Evolutionary conservation across 176 grass and related monocot species (phyloP).

Genomic region (Bolboschoenus planiculmis): DNA sequence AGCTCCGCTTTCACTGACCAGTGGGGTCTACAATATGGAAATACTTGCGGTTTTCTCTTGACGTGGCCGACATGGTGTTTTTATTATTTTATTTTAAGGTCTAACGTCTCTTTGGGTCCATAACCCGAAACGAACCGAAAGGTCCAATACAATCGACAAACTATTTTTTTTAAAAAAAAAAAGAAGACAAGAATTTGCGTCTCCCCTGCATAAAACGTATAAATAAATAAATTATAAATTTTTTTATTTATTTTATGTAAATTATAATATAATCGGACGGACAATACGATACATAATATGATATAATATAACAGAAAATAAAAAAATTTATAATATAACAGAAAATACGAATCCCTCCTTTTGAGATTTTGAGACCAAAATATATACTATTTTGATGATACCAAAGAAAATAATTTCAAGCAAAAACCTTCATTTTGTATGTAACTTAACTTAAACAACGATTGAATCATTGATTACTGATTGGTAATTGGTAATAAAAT

Average conservation of each 20-base stretch:
- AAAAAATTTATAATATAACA: too few species aligned
- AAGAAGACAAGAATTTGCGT: constrained; percentile 1
- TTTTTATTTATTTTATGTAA: too few species aligned
- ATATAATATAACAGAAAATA: too few species aligned
- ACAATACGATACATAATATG: too few species aligned
- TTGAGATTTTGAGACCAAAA: constrained; percentile 5
- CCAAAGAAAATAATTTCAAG: too few species aligned
- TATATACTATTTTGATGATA: not conserved
- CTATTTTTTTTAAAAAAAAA: not conserved
- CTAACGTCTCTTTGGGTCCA: constrained; percentile 10
- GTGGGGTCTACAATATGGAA: not conserved
- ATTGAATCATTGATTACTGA: not conserved
- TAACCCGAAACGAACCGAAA: not conserved
- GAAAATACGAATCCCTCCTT: too few species aligned
- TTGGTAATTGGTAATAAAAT: not conserved
- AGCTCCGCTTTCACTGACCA: not conserved
- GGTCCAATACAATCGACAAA: constrained; percentile 21
- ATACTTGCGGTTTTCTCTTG: not conserved
- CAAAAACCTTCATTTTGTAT: not conserved
- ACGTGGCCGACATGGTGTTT: not conserved
- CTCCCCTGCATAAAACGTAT: not conserved
- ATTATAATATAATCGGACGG: too few species aligned
- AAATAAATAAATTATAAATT: too few species aligned
- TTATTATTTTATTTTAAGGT: not conserved
- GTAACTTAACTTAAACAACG: not conserved